These are phyloP conservation scores for Colletotrichum higginsianum DNA, from an alignment of 2,329 filamentous ascomycete species.

Conservation along the genomic window DNA sequence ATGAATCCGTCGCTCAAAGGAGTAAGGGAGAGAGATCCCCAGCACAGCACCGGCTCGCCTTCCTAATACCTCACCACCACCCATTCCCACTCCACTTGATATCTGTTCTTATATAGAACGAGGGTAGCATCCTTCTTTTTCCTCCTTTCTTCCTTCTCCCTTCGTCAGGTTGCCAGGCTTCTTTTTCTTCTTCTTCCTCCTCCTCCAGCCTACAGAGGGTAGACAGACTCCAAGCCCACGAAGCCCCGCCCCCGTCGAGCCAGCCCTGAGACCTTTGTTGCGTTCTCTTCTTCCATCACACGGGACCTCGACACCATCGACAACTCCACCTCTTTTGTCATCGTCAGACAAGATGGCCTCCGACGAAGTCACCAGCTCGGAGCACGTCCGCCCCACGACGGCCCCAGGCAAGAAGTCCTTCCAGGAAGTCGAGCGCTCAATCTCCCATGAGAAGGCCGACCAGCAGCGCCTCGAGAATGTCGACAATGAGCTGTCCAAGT, in stretches of 20 bases:
- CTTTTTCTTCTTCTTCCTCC: conserved; percentile 4
- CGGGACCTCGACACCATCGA: not conserved
- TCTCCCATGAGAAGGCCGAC: conserved; percentile 38
- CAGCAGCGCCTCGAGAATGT: conserved; percentile 54
- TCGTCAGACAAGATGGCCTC: conserved; percentile 29
- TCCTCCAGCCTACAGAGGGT: conserved; percentile 1
- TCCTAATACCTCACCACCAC: not conserved
- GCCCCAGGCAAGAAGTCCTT: conserved; percentile 46
- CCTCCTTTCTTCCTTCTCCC: not conserved
- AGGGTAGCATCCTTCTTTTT: conserved; percentile 1
- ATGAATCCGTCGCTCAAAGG: not conserved
- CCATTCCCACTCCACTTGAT: conserved; percentile 11
- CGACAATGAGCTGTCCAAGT: conserved; percentile 80
- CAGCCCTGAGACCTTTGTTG: conserved; percentile 6
- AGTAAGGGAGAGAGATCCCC: conserved; percentile 9
- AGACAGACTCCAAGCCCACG: not conserved
- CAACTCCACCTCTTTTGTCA: conserved; percentile 43
- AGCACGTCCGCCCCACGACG: conserved; percentile 44
- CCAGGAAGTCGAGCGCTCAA: conserved; percentile 49
- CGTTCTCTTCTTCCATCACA: not conserved
- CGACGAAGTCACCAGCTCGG: conserved; percentile 47
- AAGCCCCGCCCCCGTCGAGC: not conserved
- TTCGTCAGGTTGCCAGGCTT: conserved; percentile 11
- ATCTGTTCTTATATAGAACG: conserved; percentile 30
- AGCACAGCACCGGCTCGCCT: not conserved